Evolutionary conservation across 116 monocot genomes (phyloP).

Genomic region (Papilionanthe hybrid): DNA sequence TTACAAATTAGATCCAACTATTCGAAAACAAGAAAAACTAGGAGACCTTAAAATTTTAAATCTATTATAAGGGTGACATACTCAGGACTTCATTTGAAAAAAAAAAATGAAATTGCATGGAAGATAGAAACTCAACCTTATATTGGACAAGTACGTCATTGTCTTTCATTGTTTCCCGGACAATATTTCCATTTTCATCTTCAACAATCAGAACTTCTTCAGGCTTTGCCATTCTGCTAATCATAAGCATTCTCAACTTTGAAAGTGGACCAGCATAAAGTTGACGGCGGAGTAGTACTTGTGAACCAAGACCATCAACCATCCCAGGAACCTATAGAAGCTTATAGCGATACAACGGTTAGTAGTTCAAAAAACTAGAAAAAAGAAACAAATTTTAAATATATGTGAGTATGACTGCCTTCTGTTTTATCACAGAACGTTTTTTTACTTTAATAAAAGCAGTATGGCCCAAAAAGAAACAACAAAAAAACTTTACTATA

Average conservation of each 20-base stretch:
- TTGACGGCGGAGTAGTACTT: constrained; percentile 62
- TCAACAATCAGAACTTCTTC: constrained; percentile 98
- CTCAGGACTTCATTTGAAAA: not conserved
- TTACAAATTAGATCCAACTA: not conserved
- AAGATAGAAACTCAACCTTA: constrained; percentile 43
- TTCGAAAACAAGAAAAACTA: not conserved
- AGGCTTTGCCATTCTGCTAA: constrained; percentile 98
- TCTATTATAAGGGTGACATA: not conserved
- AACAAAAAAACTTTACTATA: not conserved
- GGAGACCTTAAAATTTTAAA: not conserved
- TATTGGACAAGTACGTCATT: constrained; percentile 99
- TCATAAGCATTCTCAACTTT: constrained; percentile 94
- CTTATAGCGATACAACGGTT: constrained; percentile 15
- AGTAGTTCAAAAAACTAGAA: not conserved
- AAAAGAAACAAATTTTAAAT: not conserved
- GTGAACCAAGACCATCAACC: constrained; percentile 81
- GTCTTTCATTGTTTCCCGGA: constrained; percentile 99
- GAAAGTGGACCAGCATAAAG: constrained; percentile 83
- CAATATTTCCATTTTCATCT: constrained; percentile 99
- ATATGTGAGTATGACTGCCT: not conserved
- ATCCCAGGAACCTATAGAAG: constrained; percentile 47
- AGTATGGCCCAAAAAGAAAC: not conserved
- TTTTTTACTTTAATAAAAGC: not conserved
- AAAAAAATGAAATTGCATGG: not conserved
- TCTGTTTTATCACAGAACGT: not conserved